Percentiles rank a stretch among this genome's conserved stretches.
These are phyloP conservation scores for Blastocystis sp. DNA, from an alignment of 352 stramenopile genomes.

Conservation along the genomic window DNA sequence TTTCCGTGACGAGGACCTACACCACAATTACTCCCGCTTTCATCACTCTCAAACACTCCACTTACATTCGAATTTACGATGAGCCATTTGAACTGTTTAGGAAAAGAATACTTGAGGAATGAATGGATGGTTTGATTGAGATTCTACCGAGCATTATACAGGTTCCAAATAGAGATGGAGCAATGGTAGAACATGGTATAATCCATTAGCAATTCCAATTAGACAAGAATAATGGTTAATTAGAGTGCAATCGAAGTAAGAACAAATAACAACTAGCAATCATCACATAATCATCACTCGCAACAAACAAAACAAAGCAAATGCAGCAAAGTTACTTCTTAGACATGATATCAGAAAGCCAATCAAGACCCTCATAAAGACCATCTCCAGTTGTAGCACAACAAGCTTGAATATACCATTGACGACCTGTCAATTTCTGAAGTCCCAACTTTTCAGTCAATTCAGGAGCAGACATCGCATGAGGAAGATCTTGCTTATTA, in stretches of 20 bases:
- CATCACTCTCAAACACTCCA: neutral
- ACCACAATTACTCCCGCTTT: neutral
- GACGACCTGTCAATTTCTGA: slow-evolving; percentile 85
- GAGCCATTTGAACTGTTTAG: slow-evolving; percentile 76
- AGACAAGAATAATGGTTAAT: no score
- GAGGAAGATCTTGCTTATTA: slow-evolving; percentile 98
- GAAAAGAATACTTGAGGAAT: neutral
- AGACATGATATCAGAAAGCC: slow-evolving; percentile 79
- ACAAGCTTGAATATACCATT: slow-evolving; percentile 99
- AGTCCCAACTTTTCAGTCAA: slow-evolving; percentile 97
- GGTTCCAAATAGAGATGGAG: no score
- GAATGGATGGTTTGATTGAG: slow-evolving; percentile 1
- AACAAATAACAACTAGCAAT: no score
- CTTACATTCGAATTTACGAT: slow-evolving; percentile 88
- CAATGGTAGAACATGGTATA: no score
- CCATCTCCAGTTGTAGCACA: slow-evolving; percentile 94
- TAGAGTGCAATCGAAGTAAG: no score
- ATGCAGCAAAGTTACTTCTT: slow-evolving; percentile 71
- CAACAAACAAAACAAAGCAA: no score
- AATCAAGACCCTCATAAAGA: slow-evolving; percentile 97
- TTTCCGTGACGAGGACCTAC: slow-evolving; percentile 84
- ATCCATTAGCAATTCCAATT: no score
- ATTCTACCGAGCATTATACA: no score
- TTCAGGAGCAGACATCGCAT: slow-evolving; percentile 91
- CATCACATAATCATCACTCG: no score